Conservation (phyloP, 2,329 filamentous ascomycete genomes). For the Didymella keratinophila region DNA sequence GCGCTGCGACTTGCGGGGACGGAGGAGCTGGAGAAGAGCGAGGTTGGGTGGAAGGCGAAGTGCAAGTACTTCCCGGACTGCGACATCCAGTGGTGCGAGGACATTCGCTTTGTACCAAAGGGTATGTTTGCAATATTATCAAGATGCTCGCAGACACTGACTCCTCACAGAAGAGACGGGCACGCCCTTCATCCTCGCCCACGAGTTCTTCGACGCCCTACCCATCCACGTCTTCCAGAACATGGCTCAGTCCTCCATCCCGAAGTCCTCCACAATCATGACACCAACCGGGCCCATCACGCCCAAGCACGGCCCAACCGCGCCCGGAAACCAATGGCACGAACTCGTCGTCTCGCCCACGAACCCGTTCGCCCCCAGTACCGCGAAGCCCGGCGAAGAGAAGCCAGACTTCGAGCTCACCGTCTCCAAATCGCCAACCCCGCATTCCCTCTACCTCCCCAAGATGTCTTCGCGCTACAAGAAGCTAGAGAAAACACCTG, state of each 20-base stretch:
- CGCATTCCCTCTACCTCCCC: slow-evolving; percentile 85
- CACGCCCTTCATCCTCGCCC: slow-evolving; percentile 91
- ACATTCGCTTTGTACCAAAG: slow-evolving; percentile 80
- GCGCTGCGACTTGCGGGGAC: slow-evolving; percentile 82
- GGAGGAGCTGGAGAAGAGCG: slow-evolving; percentile 71
- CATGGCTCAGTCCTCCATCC: slow-evolving; percentile 57
- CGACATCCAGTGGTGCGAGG: slow-evolving; percentile 86
- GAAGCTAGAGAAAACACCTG: slow-evolving; percentile 70
- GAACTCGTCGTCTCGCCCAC: slow-evolving; percentile 55
- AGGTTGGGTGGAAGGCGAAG: slow-evolving; percentile 75
- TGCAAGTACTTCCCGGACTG: slow-evolving; percentile 78
- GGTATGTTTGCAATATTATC: slow-evolving; percentile 52
- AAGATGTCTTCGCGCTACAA: slow-evolving; percentile 82
- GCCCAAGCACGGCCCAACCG: slow-evolving; percentile 49
- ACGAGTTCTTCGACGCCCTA: slow-evolving; percentile 98
- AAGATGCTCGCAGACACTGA: slow-evolving; percentile 23
- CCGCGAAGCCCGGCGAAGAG: slow-evolving; percentile 27
- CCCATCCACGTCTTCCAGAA: slow-evolving; percentile 96
- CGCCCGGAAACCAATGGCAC: slow-evolving; percentile 52
- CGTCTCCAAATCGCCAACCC: slow-evolving; percentile 76
- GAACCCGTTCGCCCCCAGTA: slow-evolving; percentile 42
- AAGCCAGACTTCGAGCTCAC: slow-evolving; percentile 87
- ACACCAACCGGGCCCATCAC: slow-evolving; percentile 59
- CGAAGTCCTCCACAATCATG: slow-evolving; percentile 53
- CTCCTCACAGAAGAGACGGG: slow-evolving; percentile 65